Evolutionary conservation across 768 basidiomycete species (phyloP).

Genomic region (Floccularia luteovirens): DNA sequence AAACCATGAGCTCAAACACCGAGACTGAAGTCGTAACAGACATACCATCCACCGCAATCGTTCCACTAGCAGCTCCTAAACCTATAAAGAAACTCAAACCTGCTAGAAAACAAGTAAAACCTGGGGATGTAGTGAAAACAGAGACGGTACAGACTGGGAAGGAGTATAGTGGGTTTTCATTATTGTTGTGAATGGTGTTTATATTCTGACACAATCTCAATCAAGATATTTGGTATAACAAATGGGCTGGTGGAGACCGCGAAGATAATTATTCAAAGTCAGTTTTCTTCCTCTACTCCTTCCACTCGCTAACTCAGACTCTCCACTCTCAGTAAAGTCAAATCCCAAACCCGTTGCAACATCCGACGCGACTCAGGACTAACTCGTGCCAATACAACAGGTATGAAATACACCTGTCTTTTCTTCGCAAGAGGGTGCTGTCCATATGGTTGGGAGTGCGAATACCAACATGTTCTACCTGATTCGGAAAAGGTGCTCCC

Average conservation of each 20-base stretch:
- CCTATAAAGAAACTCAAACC: constrained; percentile 71
- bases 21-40: constrained; percentile 10
- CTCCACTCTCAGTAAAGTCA: constrained; percentile 61
- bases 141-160: constrained; percentile 90
- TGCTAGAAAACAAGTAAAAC: constrained; percentile 88
- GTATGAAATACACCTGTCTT: constrained; percentile 88
- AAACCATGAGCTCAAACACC: constrained; percentile 22
- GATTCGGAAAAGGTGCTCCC: constrained; percentile 61
- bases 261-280: constrained; percentile 96
- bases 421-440: constrained; percentile 97
- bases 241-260: constrained; percentile 99
- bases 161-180: constrained; percentile 78
- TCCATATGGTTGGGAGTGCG: constrained; percentile 97
- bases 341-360: constrained; percentile 88
- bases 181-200: too few species aligned
- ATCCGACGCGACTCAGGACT: constrained; percentile 86
- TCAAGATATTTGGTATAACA: constrained; percentile 96
- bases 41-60: constrained; percentile 3
- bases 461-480: constrained; percentile 88
- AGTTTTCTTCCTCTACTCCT: constrained; percentile 17
- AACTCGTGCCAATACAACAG: constrained; percentile 91
- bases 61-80: constrained; percentile 10
- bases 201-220: not conserved
- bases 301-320: constrained; percentile 1
- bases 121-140: constrained; percentile 84